Conservation (phyloP, 2,329 filamentous ascomycete genomes). For the Pyricularia grisea region DNA sequence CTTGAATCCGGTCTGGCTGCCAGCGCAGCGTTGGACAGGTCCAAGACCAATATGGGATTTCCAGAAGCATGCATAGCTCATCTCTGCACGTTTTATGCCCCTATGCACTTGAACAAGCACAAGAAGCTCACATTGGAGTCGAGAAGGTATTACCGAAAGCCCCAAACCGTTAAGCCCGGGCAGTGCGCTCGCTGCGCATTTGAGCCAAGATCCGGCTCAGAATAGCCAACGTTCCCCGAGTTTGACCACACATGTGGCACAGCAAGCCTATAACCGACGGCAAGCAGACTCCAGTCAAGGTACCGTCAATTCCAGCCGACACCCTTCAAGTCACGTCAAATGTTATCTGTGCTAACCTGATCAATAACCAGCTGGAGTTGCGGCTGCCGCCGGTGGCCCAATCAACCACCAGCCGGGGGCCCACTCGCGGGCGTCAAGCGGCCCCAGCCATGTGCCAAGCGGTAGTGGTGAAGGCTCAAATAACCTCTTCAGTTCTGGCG, state of each 20-base stretch:
- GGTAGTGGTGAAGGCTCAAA: conserved; percentile 52
- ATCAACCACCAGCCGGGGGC: conserved; percentile 8
- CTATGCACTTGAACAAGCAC: neutral
- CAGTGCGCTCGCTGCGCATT: conserved; percentile 42
- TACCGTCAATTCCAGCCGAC: neutral
- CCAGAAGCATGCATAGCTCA: neutral
- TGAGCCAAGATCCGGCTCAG: conserved; percentile 23
- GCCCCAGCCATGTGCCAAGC: conserved; percentile 27
- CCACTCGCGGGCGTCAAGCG: conserved; percentile 33
- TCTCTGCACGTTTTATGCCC: neutral
- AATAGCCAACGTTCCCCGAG: conserved; percentile 56
- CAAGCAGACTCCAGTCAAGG: conserved; percentile 13
- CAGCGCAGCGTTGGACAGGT: neutral
- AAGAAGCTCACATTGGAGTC: conserved; percentile 1
- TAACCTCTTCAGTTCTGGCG: conserved; percentile 53
- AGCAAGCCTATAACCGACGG: conserved; percentile 51
- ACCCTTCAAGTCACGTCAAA: neutral
- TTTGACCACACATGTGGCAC: conserved; percentile 54
- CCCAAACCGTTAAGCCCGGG: conserved; percentile 72
- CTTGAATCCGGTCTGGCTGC: neutral
- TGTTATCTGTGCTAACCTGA: neutral
- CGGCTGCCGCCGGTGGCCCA: neutral
- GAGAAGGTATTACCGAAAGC: conserved; percentile 66
- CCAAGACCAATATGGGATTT: neutral
- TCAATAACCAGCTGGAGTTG: neutral